A percentile compares a stretch with the other conserved stretches of the same genome.
phyloP scores from a whole-genome alignment of 2,329 filamentous ascomycete genomes.

The Zopfia rhizophila region DNA sequence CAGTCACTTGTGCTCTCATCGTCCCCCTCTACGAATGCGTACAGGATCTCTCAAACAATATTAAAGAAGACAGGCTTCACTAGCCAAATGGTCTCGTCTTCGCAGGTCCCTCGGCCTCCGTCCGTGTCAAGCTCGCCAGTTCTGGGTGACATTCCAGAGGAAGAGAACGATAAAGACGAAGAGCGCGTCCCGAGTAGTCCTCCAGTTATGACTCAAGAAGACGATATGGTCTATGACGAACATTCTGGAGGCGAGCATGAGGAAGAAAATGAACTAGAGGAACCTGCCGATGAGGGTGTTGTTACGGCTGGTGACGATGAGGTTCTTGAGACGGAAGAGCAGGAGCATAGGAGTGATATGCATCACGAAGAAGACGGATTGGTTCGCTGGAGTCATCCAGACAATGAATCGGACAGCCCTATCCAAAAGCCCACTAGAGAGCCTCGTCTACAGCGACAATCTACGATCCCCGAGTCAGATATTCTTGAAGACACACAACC shows the following conservation, averaged over 20 bases:
- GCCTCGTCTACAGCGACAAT: conserved; percentile 33
- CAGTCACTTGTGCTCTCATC: conserved; percentile 46
- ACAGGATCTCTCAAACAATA: conserved; percentile 50
- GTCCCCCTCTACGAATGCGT: conserved; percentile 47
- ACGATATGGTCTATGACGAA: conserved; percentile 36
- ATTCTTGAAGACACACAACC: conserved; percentile 47
- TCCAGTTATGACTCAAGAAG: conserved; percentile 35
- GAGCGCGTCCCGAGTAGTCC: conserved; percentile 51
- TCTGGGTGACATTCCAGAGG: conserved; percentile 16
- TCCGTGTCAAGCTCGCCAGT: conserved; percentile 30
- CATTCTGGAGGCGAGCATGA: conserved; percentile 33
- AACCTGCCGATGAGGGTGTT: conserved; percentile 25
- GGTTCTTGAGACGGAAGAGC: conserved; percentile 36
- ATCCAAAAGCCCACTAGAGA: conserved; percentile 1
- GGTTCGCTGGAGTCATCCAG: conserved; percentile 17
- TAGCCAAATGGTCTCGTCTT: conserved; percentile 44
- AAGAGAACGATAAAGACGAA: conserved; percentile 30
- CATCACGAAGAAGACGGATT: conserved; percentile 18
- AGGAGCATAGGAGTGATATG: conserved; percentile 13
- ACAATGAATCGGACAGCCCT: conserved; percentile 8
- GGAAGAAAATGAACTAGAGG: conserved; percentile 8
- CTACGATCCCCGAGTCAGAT: conserved; percentile 47
- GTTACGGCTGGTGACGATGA: conserved; percentile 32
- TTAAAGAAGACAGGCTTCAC: conserved; percentile 42
- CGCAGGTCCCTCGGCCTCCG: conserved; percentile 41